Base-by-base conservation (phyloP, 495 filamentous ascomycete genomes). In the Trichoderma erinaceum region DNA sequence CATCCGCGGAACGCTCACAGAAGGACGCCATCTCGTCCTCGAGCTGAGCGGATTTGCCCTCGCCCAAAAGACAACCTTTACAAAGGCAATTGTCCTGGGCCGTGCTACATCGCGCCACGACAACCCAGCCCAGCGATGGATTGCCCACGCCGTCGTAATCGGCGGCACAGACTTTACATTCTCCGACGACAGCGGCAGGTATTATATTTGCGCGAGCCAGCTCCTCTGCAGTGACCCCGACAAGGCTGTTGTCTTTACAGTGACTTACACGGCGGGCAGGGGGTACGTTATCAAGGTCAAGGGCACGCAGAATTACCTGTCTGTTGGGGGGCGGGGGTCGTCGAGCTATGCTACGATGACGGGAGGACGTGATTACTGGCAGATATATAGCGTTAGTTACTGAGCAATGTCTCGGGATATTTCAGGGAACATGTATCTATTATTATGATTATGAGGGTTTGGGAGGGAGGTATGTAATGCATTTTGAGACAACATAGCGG, bases 11-110 rank as follows among this genome's bases (percentile, higher is more conserved):
- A 77, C 78, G 38, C 70, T 86, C 44, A 85, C 84, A 15, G 84
- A 86, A 68, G 84, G 84, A 16, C 81, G 84, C n/a, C 77, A 83
- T 65, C 85, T 93, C 21, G 91, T 93, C 18, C 85, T 95, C 73
- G 93, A 95, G 76, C 89, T 90, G n/a, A 81, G 80, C 67, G 90
- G 91, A 11, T 74, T 93, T 65, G 91, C 91, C 21, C 91, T 86
- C 65, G 90, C 91, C 16, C 93, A 95, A 75, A 90, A 90, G 67
- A 91, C 93, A 50, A 85, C 92, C 69, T 87, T 92, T 66, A 29
- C 90, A 90, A n/a, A 76, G 80, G 84, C 82, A 1, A 61, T 83
- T 32, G 76, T 68, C 16, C 70, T 70, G 21, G 78, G 70, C 43
- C 69, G 68, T 13, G 78, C 82, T 2, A 76, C 75, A 7, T 27